Evolutionary conservation across 768 basidiomycete genomes (phyloP), one percentile per base, ranked within the genome.

Genomic region (Fomitopsis serialis): DNA sequence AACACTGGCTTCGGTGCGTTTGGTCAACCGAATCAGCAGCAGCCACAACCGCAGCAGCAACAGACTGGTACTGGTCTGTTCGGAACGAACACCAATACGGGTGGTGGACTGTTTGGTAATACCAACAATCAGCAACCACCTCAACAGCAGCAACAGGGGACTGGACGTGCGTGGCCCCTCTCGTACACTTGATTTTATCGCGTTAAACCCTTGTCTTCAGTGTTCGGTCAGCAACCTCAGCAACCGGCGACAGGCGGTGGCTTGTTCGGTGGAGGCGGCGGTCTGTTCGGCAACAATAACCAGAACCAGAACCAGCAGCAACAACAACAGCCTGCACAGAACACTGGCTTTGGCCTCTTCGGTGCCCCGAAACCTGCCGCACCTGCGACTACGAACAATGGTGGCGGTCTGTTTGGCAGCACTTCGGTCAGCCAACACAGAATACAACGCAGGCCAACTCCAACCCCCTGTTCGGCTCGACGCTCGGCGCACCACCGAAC

Each of bases 401-500:
- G 61, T 25, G 53, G 58, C 13, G 60, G 66, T 46, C 60, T 68
- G 19, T 64, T 69, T 29, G 78, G 80, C 58, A 69, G 70, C n/a
- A 62, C 67, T 74, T 80, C 32, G 77, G 76, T 24, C 78, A 81
- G 56, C 63, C 72, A 45, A 61, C 49, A 53, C 72, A 58, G 61
- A 71, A 58, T 45, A 68, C 60, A 24, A 57, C 63, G 44, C 58
- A 62, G 32, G 63, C 66, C 17, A 68, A 69, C 22, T 67, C 47
- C 2, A 53, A 37, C 64, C 54, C 59, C 48, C 36, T 85, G 13
- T 87, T 87, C 54, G 84, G 84, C 25, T 74, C 69, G 51, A 65
- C 75, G 7, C 66, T 81, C 21, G 76, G 76, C 15, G 79, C 83
- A 62, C 64, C 62, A 42, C 48, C 66, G 24, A 60, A 53, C 44